A percentile compares a stretch with the other conserved stretches of the same genome.
These are phyloP conservation scores for Cardamine occulta DNA, from an alignment of 345 rosid genomes.

Conservation along the genomic window DNA sequence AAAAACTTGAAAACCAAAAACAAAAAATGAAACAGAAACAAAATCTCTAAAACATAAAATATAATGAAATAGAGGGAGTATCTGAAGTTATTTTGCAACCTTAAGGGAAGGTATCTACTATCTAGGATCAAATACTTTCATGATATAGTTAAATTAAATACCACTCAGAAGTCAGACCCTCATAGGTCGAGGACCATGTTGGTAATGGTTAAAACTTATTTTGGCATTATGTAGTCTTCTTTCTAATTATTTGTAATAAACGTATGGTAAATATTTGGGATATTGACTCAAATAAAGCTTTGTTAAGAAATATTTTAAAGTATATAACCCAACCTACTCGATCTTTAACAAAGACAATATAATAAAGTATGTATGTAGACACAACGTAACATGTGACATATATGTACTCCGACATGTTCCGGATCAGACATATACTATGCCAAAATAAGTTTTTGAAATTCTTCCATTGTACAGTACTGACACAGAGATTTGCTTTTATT, in stretches of 20 bases:
- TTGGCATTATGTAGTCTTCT: background rate
- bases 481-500: constrained; percentile 7
- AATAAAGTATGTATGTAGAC: background rate
- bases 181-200: background rate
- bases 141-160: background rate
- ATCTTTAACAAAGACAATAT: background rate
- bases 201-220: background rate
- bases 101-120: background rate
- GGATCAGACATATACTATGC: constrained; percentile 13
- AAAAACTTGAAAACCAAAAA: no score
- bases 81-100: background rate
- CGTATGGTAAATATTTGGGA: background rate
- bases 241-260: background rate
- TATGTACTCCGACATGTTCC: constrained; percentile 22
- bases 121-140: background rate
- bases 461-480: constrained; percentile 7
- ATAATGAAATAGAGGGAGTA: no score
- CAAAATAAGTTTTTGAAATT: background rate
- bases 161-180: background rate
- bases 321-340: background rate
- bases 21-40: no score
- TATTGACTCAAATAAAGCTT: background rate
- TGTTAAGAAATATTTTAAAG: background rate
- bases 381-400: constrained; percentile 3
- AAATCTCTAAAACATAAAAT: no score